A percentile compares a stretch with the other conserved stretches of the same genome.
phyloP scores from a whole-genome alignment of 2,329 filamentous ascomycete genomes.

The Bisporella sp. region DNA sequence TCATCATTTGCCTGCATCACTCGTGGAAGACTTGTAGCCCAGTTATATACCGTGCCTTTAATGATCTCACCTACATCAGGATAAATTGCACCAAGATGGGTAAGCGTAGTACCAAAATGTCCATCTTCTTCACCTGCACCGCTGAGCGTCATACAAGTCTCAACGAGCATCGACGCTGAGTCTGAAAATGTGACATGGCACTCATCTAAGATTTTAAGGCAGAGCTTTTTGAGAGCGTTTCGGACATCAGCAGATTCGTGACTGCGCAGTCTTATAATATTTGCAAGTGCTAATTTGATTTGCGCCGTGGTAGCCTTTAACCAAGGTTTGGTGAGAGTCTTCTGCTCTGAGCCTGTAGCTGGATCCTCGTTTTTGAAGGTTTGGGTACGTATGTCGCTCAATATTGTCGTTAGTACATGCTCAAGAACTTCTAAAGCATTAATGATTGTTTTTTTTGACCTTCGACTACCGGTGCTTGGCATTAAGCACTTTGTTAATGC shows the following conservation, averaged over 20 bases:
- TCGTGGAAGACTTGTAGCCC: slow-evolving; percentile 73
- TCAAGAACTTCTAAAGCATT: slow-evolving; percentile 52
- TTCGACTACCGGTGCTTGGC: slow-evolving; percentile 56
- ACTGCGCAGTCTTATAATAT: slow-evolving; percentile 66
- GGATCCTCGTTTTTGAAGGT: slow-evolving; percentile 21
- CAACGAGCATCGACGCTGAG: slow-evolving; percentile 65
- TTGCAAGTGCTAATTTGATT: slow-evolving; percentile 74
- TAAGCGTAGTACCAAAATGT: slow-evolving; percentile 40
- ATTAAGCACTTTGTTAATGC: slow-evolving; percentile 64
- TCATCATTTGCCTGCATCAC: slow-evolving; percentile 83
- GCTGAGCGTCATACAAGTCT: slow-evolving; percentile 69
- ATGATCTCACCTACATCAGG: slow-evolving; percentile 54
- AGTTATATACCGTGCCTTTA: slow-evolving; percentile 68
- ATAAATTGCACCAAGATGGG: slow-evolving; percentile 56
- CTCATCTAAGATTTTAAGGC: slow-evolving; percentile 68
- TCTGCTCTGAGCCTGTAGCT: slow-evolving; percentile 27
- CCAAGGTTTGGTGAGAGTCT: slow-evolving; percentile 49
- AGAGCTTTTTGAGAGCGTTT: slow-evolving; percentile 60
- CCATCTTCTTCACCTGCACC: slow-evolving; percentile 37
- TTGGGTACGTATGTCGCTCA: slow-evolving; percentile 51
- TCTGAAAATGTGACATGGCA: slow-evolving; percentile 68
- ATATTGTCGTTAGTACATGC: slow-evolving; percentile 44
- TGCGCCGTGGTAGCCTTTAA: slow-evolving; percentile 72
- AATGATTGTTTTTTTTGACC: slow-evolving; percentile 57
- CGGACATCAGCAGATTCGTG: slow-evolving; percentile 66